These are phyloP conservation scores for Babesia gibsoni DNA, from an alignment of 169 alveolate genomes.

Conservation along the genomic window DNA sequence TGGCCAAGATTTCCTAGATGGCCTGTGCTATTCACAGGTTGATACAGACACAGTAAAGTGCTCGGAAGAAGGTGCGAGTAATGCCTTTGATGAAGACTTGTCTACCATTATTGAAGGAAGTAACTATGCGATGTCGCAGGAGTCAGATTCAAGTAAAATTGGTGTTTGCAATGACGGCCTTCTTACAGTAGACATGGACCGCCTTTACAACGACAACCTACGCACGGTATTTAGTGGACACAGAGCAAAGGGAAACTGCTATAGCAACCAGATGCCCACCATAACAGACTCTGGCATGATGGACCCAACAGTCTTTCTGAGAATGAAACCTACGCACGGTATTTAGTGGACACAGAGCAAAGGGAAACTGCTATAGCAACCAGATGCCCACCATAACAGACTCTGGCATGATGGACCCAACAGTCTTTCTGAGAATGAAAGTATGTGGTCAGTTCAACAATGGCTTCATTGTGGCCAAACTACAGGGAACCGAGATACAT, in stretches of 20 bases:
- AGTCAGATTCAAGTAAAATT: too few species aligned
- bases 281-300: not conserved
- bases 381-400: not conserved
- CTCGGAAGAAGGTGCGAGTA: too few species aligned
- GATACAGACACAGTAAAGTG: too few species aligned
- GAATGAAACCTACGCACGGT: not conserved
- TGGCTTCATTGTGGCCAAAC: slow-evolving; percentile 92
- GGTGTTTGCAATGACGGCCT: not conserved
- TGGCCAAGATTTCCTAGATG: too few species aligned
- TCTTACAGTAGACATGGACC: not conserved
- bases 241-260: not conserved
- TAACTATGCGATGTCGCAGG: too few species aligned
- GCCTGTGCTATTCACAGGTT: too few species aligned
- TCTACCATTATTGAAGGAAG: too few species aligned
- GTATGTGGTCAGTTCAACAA: slow-evolving; percentile 91
- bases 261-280: not conserved
- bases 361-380: not conserved
- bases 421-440: slow-evolving; percentile 78
- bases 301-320: not conserved
- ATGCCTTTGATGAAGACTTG: too few species aligned
- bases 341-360: not conserved
- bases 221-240: not conserved
- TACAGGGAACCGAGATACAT: slow-evolving; percentile 18
- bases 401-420: slow-evolving; percentile 67
- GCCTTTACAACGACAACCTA: slow-evolving; percentile 17